These are phyloP conservation scores for Mycosphaerelloides madeirae DNA, from an alignment of 2,329 filamentous ascomycete species.

Conservation along the genomic window DNA sequence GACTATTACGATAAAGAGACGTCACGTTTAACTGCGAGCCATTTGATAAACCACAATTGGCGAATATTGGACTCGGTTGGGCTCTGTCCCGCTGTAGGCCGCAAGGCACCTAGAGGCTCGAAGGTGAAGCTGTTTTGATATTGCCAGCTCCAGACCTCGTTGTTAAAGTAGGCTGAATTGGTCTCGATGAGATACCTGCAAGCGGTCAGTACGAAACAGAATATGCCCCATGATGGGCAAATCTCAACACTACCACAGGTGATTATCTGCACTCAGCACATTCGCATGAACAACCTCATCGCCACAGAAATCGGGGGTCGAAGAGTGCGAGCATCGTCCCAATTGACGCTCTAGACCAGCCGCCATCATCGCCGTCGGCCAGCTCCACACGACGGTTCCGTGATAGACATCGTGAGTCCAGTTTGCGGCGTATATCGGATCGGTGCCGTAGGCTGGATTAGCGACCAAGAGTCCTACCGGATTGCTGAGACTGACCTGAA, in stretches of 20 bases:
- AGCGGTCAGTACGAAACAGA: neutral
- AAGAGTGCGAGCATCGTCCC: constrained; percentile 41
- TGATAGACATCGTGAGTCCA: constrained; percentile 59
- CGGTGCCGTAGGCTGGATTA: constrained; percentile 55
- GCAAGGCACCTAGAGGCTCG: constrained; percentile 49
- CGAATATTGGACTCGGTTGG: constrained; percentile 34
- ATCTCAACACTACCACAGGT: constrained; percentile 45
- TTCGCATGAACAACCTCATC: constrained; percentile 42
- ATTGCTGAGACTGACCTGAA: constrained; percentile 56
- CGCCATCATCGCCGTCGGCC: constrained; percentile 62
- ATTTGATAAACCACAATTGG: constrained; percentile 57
- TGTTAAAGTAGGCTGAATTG: constrained; percentile 49
- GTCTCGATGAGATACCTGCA: constrained; percentile 51
- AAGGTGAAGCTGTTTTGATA: constrained; percentile 45
- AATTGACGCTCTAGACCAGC: constrained; percentile 56
- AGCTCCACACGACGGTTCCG: constrained; percentile 61
- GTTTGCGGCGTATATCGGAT: constrained; percentile 44
- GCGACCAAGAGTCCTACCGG: constrained; percentile 55
- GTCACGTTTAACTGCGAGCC: constrained; percentile 48
- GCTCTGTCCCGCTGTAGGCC: constrained; percentile 41
- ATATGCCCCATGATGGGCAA: too few relatives aligned
- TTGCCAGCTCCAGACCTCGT: constrained; percentile 61
- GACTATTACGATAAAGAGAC: constrained; percentile 1
- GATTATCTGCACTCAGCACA: constrained; percentile 50
- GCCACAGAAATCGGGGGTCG: constrained; percentile 48